These are phyloP conservation scores for Sporothrix schenckii DNA, from an alignment of 2,329 filamentous ascomycete genomes.

Conservation along the genomic window DNA sequence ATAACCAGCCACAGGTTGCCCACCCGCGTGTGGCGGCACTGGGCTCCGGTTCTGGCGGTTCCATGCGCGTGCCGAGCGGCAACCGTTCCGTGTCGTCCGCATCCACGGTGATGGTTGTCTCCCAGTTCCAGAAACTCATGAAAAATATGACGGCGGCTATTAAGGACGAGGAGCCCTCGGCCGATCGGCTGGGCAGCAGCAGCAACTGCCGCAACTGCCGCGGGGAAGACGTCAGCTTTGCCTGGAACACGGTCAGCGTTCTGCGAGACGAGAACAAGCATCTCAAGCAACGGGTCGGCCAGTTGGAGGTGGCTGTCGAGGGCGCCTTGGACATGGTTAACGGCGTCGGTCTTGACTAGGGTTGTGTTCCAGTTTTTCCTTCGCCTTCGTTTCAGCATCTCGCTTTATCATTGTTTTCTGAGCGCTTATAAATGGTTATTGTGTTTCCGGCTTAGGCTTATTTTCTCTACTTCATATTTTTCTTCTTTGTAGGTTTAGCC, in stretches of 20 bases:
- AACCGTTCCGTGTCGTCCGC: constrained; percentile 36
- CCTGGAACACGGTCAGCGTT: constrained; percentile 67
- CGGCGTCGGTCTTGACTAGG: constrained; percentile 51
- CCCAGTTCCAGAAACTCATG: constrained; percentile 49
- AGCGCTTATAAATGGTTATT: not conserved
- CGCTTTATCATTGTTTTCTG: not conserved
- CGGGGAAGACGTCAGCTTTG: constrained; percentile 61
- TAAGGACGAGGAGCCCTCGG: constrained; percentile 38
- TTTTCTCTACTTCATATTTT: not conserved
- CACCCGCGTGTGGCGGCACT: constrained; percentile 36
- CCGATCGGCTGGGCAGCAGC: constrained; percentile 23
- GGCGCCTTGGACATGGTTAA: constrained; percentile 63
- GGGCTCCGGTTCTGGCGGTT: constrained; percentile 22
- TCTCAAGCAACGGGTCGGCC: constrained; percentile 61
- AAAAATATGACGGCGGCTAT: constrained; percentile 48
- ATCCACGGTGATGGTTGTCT: constrained; percentile 36
- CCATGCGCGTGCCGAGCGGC: constrained; percentile 6
- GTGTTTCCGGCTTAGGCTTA: too few relatives aligned
- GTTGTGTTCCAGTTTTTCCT: not conserved
- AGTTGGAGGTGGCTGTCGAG: constrained; percentile 63
- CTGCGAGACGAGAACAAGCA: constrained; percentile 64
- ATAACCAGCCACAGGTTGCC: constrained; percentile 32
- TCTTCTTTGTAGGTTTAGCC: too few relatives aligned
- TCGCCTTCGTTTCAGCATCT: not conserved
- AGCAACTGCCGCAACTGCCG: constrained; percentile 58